Evolutionary conservation across 1,284 basidiomycete genomes (phyloP), one percentile per base, ranked within the genome.

Genomic region (Ceratobasidium sp.): DNA sequence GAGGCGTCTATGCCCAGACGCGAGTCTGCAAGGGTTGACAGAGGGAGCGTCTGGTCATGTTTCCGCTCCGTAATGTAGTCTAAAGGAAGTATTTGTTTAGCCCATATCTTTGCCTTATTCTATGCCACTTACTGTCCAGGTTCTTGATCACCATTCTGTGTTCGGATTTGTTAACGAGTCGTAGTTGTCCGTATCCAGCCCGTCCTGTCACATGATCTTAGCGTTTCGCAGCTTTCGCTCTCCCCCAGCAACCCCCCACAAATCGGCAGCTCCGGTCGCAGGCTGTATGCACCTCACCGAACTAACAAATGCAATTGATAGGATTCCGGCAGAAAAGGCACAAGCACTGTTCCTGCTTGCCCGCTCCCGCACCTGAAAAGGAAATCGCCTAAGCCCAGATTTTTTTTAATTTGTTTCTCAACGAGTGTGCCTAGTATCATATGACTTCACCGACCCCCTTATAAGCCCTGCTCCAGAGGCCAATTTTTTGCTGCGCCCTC

Each of bases 1-100:
- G 93, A 91, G 7, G 96, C 94, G 86, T 99, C 98, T 81, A 99
- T 98, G 62, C 97, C 97, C 34, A 99, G 90, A 68, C 98, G 92
- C 69, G 96, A 95, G 82, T 98, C 95, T 61, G 93, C 89, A 71
- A 99, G 87, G 6, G 92, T 89, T 75, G 88, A 90, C 72, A 99
- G 88, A 31, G 94, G 90, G 69, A 92, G 89, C 61, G 90, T 91
- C 83, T 94, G 91, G 76, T 93, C 83, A 79, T 97, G 92, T 83
- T 95, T 94, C 81, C 93, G 90, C 84, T 97, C 95, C 39, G 87
- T 83, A 78, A 98, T 87, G 81, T 94, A 94, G 81, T 87, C 94
- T 96, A 82, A n/a, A 7, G 43, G 56, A 46, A 27, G 29, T 16
- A 61, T 27, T 51, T 2, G 19, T 29, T 56, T 22, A 69, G 31